Base-by-base conservation (phyloP, 257 asterid species). In the Solanum sparsipilum region DNA sequence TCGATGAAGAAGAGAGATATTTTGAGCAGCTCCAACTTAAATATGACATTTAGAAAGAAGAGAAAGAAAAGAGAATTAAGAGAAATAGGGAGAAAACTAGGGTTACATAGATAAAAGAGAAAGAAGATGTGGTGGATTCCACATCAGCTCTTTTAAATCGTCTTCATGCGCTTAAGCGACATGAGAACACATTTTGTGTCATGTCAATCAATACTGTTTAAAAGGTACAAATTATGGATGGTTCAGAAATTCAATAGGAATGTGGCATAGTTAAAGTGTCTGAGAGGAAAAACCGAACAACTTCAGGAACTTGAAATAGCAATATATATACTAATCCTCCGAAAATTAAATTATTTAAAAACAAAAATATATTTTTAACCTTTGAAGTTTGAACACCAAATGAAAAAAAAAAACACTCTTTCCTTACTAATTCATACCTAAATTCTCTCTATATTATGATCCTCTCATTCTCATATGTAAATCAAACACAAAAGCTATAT, bases 231-330 rank as follows among this genome's bases (percentile, higher is more conserved):
- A 18, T 52, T 16, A 16, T 52, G n/a, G 1, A 0, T 18, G n/a
- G 3, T 52, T 52, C n/a, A 6, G 9, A 0, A 0, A 6, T 52
- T 52, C 63, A 18, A 52, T 6, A 52, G 63, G 1, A 46, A 52
- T 6, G 2, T 52, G 10, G 4, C 0, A 2, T 52, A 52, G 23
- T 18, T 52, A 0, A 52, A 0, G 2, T 18, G 10, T 1, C 2
- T 18, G 9, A 18, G 3, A 52, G 63, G 23, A 6, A 48, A 48
- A 15, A 2, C 1, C 7, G 4, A 48, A 16, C 9, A 48, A 48
- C 3, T 48, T 6, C 0, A 5, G 1, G 1, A 0, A 48, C 23
- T 0, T 63, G 1, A 63, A 63, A 23, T 23, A 63, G 2, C 7
- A 63, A 63, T 63, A 5, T 29, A 65, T 11, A n/a, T 11, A 25